A percentile compares a stretch with the other conserved stretches of the same genome.
These are phyloP conservation scores for Dioscorea dumetorum DNA, from an alignment of 106 monocot genomes.

Conservation along the genomic window DNA sequence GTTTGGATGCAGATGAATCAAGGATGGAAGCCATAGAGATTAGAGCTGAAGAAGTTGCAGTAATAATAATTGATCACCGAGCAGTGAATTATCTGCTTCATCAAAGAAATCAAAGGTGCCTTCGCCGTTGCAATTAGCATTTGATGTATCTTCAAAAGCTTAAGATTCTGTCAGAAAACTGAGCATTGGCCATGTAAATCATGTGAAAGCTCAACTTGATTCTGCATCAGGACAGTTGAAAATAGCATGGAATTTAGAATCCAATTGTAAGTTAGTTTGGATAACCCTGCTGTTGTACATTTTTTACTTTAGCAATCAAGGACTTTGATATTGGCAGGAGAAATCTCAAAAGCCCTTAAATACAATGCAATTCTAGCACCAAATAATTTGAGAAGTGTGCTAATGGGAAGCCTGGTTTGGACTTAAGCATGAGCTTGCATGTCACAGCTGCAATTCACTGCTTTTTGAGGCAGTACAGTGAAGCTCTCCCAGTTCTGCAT, in stretches of 20 bases:
- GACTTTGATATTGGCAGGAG: slow-evolving; percentile 13
- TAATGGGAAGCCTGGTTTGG: slow-evolving; percentile 28
- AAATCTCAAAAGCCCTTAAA: slow-evolving; percentile 32
- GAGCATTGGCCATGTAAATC: slow-evolving; percentile 4
- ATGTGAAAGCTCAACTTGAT: slow-evolving; percentile 23
- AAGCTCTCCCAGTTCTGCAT: slow-evolving; percentile 40
- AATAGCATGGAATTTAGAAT: slow-evolving; percentile 26
- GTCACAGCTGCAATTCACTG: slow-evolving; percentile 45
- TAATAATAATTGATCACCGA: slow-evolving; percentile 8
- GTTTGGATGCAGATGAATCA: slow-evolving; percentile 80
- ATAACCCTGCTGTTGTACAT: slow-evolving; percentile 12
- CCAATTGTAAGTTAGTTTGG: slow-evolving; percentile 29
- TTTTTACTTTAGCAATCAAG: slow-evolving; percentile 20
- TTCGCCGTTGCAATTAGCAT: slow-evolving; percentile 25
- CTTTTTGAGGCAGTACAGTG: slow-evolving; percentile 21
- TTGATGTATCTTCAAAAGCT: slow-evolving; percentile 21
- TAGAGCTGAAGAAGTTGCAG: slow-evolving; percentile 42
- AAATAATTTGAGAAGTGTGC: slow-evolving; percentile 42
- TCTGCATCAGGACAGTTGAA: slow-evolving; percentile 1
- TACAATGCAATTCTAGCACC: slow-evolving; percentile 40
- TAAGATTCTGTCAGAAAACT: slow-evolving; percentile 30
- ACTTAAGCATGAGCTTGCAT: slow-evolving; percentile 42
- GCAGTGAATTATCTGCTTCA: slow-evolving; percentile 19
- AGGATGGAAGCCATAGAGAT: slow-evolving; percentile 36
- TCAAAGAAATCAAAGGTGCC: slow-evolving; percentile 44